Conservation (phyloP, 2,329 filamentous ascomycete species). For the Sporothrix brasiliensis region DNA sequence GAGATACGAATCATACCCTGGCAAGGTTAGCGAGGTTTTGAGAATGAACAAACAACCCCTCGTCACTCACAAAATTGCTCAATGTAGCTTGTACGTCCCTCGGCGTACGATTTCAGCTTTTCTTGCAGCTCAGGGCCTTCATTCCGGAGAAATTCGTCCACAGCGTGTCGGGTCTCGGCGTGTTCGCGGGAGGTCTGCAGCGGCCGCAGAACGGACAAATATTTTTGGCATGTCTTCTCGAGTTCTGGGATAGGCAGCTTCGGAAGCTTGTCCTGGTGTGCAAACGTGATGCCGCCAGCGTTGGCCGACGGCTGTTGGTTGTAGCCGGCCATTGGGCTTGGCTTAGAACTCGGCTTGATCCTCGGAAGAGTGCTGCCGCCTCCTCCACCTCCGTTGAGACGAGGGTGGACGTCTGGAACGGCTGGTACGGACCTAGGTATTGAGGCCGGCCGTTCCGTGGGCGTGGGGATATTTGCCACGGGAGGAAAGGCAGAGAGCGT, state of each 20-base stretch:
- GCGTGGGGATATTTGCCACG: conserved; percentile 33
- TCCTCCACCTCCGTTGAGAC: conserved; percentile 37
- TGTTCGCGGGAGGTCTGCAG: conserved; percentile 81
- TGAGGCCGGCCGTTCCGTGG: conserved; percentile 38
- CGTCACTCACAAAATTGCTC: conserved; percentile 88
- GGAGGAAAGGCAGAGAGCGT: conserved; percentile 57
- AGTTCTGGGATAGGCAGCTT: conserved; percentile 93
- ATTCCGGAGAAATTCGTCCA: conserved; percentile 76
- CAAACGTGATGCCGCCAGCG: conserved; percentile 80
- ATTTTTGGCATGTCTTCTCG: conserved; percentile 74
- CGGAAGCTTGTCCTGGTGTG: conserved; percentile 82
- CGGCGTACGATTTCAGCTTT: conserved; percentile 85
- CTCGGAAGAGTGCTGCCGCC: conserved; percentile 31
- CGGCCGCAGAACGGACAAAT: conserved; percentile 76
- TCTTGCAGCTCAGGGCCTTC: conserved; percentile 87
- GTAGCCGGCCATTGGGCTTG: conserved; percentile 35
- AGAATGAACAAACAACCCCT: no score
- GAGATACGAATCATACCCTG: conserved; percentile 98
- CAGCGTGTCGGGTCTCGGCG: conserved; percentile 75
- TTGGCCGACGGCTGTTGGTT: conserved; percentile 54
- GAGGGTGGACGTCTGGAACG: conserved; percentile 43
- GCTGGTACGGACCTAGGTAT: conserved; percentile 48
- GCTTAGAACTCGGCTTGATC: conserved; percentile 36
- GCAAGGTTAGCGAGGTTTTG: background rate
- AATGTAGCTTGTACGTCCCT: conserved; percentile 91